Evolutionary conservation across 1,284 basidiomycete species (phyloP), one percentile per base, ranked within the genome.

Genomic region (Entoloma clypeatum): DNA sequence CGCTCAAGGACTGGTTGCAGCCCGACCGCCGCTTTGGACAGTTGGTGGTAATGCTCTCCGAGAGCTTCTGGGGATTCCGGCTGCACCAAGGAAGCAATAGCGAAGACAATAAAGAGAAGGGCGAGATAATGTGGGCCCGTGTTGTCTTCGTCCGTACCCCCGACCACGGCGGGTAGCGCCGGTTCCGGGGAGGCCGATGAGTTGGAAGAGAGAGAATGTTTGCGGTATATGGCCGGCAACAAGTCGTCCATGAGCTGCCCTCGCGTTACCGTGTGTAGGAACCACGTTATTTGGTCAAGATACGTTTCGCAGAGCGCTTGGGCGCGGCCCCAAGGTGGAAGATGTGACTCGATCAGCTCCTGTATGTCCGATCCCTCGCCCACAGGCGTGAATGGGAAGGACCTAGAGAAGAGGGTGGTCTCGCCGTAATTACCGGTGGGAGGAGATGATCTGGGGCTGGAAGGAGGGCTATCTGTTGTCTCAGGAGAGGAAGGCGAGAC

Each of bases 321-420:
- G 0, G 79, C 78, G 2, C 66, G 69, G 8, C 69, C 64, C 53
- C 63, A 71, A 1, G 65, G 45, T 0, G 81, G 81, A 8, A 82
- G 65, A 45, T 75, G 70, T 0, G 64, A 60, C 29, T 72, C 64
- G 27, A 86, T 70, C 24, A 79, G 52, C 21, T 65, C 63, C 45
- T 73, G 69, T 9, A 77, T 67, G 17, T 68, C 67, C 4, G 60
- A 53, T 1, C 67, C 52, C 3, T 70, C 57, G 2, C 79, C 79
- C 52, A 77, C 60, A 8, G 79, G 79, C 0, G 77, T 78, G 55
- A 84, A 80, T 0, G 80, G 81, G 55, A 84, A 84, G 6, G 74
- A 60, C 27, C 68, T 67, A 2, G 80, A 78, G 57, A 83, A 81
- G 48, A 74, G 66, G 8, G 63, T 58, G 32, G 78, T 56, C 7